phyloP scores from a whole-genome alignment of 2,329 filamentous ascomycete genomes.

The Penicillium freii region DNA sequence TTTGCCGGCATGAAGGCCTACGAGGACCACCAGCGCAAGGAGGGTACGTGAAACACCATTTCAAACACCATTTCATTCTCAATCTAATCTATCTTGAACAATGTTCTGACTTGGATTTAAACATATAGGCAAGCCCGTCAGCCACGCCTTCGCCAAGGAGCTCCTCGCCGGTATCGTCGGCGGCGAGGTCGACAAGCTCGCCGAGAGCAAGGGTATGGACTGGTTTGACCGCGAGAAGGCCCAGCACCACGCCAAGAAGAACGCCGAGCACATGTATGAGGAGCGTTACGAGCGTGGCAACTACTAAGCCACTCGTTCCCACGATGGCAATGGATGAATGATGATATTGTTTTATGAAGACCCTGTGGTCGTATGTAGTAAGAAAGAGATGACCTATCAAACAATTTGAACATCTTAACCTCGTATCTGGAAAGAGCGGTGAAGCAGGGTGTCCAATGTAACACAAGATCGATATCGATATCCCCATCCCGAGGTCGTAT shows the following conservation, averaged over 20 bases:
- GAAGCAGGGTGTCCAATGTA: neutral
- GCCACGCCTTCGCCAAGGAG: slow-evolving; percentile 76
- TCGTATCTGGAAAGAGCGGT: slow-evolving; percentile 1
- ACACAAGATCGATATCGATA: neutral
- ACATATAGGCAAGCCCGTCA: slow-evolving; percentile 64
- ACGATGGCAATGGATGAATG: neutral
- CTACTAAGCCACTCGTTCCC: slow-evolving; percentile 46
- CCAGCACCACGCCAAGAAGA: slow-evolving; percentile 57
- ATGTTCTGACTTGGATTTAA: neutral
- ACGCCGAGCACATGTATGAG: slow-evolving; percentile 61
- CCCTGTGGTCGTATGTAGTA: neutral
- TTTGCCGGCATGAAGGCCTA: slow-evolving; percentile 79
- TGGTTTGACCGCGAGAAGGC: slow-evolving; percentile 60
- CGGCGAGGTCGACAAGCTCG: slow-evolving; percentile 72
- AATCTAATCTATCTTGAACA: neutral
- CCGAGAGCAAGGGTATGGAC: slow-evolving; percentile 68
- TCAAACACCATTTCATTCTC: neutral
- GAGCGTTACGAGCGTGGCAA: slow-evolving; percentile 56
- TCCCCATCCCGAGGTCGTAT: neutral
- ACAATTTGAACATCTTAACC: neutral
- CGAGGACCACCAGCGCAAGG: slow-evolving; percentile 69
- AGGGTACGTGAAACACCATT: slow-evolving; percentile 54
- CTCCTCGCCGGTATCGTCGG: slow-evolving; percentile 68
- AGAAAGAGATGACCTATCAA: neutral
- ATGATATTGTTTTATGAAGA: neutral